These are phyloP conservation scores for Malus hybrid DNA, from an alignment of 331 rosid species.

Conservation along the genomic window DNA sequence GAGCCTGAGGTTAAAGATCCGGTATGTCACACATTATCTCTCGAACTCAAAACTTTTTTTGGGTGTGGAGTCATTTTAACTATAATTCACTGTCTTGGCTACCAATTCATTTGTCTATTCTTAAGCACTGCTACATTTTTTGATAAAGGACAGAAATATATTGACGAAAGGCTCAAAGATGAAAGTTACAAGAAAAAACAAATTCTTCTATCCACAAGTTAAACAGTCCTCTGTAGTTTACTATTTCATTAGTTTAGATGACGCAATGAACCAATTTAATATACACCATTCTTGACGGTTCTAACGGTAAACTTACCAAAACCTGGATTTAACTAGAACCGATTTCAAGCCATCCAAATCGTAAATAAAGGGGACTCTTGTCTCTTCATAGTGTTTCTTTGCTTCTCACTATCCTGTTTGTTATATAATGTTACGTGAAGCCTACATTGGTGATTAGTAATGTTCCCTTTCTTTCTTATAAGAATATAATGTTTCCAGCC, in stretches of 20 bases:
- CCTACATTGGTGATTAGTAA: neutral
- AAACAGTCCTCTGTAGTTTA: neutral
- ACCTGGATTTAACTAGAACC: neutral
- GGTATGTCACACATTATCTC: conserved; percentile 35
- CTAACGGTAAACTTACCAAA: neutral
- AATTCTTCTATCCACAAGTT: neutral
- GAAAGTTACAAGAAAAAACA: neutral
- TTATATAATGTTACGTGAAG: neutral
- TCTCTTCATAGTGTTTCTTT: neutral
- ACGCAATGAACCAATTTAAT: neutral
- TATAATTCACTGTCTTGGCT: neutral
- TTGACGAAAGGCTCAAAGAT: neutral
- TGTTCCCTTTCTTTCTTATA: neutral
- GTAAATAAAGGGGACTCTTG: neutral
- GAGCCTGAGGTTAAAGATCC: conserved; percentile 61
- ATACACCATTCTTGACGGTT: neutral
- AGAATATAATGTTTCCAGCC: neutral
- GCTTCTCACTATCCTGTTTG: neutral
- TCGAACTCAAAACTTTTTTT: neutral
- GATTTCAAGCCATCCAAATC: neutral
- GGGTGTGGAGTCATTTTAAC: neutral
- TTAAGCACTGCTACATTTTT: neutral
- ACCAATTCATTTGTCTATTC: neutral
- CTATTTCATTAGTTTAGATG: neutral
- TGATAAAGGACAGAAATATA: neutral